phyloP scores from a whole-genome alignment of 371 early-diverging fungal species.

The Mucor circinelloides region DNA sequence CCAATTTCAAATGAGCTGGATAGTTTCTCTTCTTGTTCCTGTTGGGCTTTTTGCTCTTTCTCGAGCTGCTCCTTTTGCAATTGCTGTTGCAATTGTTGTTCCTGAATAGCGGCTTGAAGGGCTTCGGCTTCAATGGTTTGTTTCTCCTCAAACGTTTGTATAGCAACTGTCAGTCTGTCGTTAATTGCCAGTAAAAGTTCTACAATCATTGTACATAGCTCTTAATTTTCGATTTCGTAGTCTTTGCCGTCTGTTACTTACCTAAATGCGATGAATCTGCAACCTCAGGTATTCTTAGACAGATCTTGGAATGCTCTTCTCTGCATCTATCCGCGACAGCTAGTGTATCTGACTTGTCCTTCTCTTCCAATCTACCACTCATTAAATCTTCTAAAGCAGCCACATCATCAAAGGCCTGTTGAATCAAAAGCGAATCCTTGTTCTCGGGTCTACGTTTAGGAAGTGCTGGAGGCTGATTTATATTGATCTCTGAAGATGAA shows the following conservation, averaged over 20 bases:
- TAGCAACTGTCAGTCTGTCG: slow-evolving; percentile 37
- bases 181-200: slow-evolving; percentile 37
- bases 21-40: background rate
- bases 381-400: background rate
- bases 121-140: background rate
- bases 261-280: slow-evolving; percentile 44
- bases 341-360: background rate
- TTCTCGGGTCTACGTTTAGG: background rate
- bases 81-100: background rate
- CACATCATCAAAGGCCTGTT: slow-evolving; percentile 7
- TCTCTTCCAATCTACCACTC: background rate
- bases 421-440: slow-evolving; percentile 2
- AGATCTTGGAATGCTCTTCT: slow-evolving; percentile 33
- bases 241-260: slow-evolving; percentile 13
- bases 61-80: background rate
- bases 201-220: slow-evolving; percentile 5
- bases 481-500: background rate
- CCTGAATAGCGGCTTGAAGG: background rate
- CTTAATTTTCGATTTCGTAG: background rate
- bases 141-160: slow-evolving; percentile 24
- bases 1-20: slow-evolving; percentile 53
- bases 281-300: slow-evolving; percentile 34
- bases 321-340: slow-evolving; percentile 22
- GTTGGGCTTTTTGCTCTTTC: background rate
- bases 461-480: background rate